phyloP scores from a whole-genome alignment of 768 basidiomycete species.

The Strobilomyces echinocephalus region DNA sequence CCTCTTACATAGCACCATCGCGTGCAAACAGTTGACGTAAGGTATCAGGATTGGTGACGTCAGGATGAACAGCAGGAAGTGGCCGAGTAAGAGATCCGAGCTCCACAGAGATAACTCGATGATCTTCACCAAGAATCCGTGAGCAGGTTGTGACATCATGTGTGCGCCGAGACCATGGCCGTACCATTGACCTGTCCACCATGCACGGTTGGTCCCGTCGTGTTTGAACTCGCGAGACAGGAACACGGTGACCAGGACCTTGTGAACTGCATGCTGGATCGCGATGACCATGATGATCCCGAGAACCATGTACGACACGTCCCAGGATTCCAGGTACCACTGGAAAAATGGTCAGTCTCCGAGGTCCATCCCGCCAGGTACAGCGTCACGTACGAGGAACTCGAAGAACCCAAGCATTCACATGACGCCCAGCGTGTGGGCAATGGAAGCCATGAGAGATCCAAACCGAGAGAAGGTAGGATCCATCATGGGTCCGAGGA shows the following conservation, averaged over 20 bases:
- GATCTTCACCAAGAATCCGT: slow-evolving; percentile 97
- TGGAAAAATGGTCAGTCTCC: slow-evolving; percentile 30
- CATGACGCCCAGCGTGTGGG: slow-evolving; percentile 74
- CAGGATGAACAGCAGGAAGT: slow-evolving; percentile 85
- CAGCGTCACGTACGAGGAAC: slow-evolving; percentile 65
- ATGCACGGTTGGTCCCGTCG: slow-evolving; percentile 96
- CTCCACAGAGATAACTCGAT: slow-evolving; percentile 95
- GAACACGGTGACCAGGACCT: slow-evolving; percentile 90
- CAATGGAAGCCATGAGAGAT: slow-evolving; percentile 85
- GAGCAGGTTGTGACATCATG: slow-evolving; percentile 95
- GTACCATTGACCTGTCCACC: slow-evolving; percentile 99
- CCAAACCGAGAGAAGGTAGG: slow-evolving; percentile 85
- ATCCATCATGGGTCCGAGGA: slow-evolving; percentile 89
- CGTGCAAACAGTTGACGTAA: slow-evolving; percentile 87
- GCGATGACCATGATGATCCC: slow-evolving; percentile 88
- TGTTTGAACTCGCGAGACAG: slow-evolving; percentile 98
- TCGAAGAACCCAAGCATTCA: slow-evolving; percentile 95
- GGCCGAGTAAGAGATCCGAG: slow-evolving; percentile 86
- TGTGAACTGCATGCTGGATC: slow-evolving; percentile 90
- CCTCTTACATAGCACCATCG: slow-evolving; percentile 74
- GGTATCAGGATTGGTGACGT: slow-evolving; percentile 86
- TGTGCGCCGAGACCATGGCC: slow-evolving; percentile 86
- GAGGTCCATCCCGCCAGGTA: not conserved
- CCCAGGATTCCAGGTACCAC: slow-evolving; percentile 96
- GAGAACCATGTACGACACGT: slow-evolving; percentile 86